These are phyloP conservation scores for Epichloe bromicola DNA, from an alignment of 2,329 filamentous ascomycete genomes.

Conservation along the genomic window DNA sequence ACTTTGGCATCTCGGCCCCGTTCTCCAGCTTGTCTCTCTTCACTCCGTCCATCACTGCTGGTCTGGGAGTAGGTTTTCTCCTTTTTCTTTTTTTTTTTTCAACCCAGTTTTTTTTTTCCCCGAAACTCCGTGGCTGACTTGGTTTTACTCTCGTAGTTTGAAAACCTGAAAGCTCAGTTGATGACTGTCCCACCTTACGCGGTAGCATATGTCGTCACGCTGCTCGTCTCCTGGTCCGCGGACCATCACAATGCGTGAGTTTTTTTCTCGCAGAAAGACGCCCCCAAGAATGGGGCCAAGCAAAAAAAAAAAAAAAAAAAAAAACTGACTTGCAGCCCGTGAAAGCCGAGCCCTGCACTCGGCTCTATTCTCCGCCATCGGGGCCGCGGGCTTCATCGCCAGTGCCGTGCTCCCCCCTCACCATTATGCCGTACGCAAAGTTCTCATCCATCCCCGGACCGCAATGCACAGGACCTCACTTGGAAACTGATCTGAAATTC, in stretches of 20 bases:
- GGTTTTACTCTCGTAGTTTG: slow-evolving; percentile 15
- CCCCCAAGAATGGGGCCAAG: no score
- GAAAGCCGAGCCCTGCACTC: slow-evolving; percentile 27
- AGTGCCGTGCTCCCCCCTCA: slow-evolving; percentile 47
- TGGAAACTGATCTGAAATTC: slow-evolving; percentile 13
- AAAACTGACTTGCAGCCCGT: no score
- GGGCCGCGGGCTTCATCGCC: slow-evolving; percentile 39
- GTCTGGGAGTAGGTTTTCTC: slow-evolving; percentile 20
- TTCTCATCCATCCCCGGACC: no score
- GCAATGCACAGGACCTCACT: no score
- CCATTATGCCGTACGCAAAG: slow-evolving; percentile 23
- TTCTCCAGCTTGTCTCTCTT: slow-evolving; percentile 50
- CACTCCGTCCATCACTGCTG: slow-evolving; percentile 45
- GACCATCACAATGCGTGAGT: slow-evolving; percentile 42
- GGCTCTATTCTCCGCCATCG: slow-evolving; percentile 28
- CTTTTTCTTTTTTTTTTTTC: not conserved
- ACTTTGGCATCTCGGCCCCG: slow-evolving; percentile 37
- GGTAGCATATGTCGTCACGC: slow-evolving; percentile 34
- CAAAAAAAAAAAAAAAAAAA: no score
- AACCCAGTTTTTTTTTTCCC: not conserved
- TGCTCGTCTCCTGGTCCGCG: slow-evolving; percentile 42
- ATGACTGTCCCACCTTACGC: slow-evolving; percentile 56
- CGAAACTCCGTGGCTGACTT: not conserved
- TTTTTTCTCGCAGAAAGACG: no score
- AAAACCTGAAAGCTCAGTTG: slow-evolving; percentile 44